Percentiles rank a stretch among this genome's conserved stretches.
Evolutionary conservation across 1,284 basidiomycete species (phyloP).

Genomic region (Inonotus obliquus): DNA sequence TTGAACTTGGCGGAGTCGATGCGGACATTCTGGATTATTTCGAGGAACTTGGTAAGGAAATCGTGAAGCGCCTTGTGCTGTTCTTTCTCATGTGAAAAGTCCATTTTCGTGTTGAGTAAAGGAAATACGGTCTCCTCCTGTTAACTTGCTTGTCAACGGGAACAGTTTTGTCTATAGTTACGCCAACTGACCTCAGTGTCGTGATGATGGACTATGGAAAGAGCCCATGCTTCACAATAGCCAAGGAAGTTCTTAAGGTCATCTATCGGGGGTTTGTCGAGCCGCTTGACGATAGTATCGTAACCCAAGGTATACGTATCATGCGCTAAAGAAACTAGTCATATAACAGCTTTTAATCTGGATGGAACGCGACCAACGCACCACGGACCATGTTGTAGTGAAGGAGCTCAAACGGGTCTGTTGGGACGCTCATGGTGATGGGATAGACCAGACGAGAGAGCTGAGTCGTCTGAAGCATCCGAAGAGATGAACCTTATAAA

Average conservation of each 20-base stretch:
- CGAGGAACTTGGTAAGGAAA: conserved; percentile 28
- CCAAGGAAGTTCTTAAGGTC: conserved; percentile 38
- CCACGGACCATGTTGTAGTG: conserved; percentile 25
- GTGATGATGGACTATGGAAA: conserved; percentile 30
- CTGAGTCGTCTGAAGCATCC: neutral
- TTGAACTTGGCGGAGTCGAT: conserved; percentile 28
- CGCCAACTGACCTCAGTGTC: conserved; percentile 27
- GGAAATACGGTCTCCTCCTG: conserved; percentile 34
- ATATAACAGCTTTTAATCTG: neutral
- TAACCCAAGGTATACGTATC: conserved; percentile 31
- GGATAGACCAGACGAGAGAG: neutral
- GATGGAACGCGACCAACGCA: conserved; percentile 1
- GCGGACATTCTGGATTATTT: conserved; percentile 24
- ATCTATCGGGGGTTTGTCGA: conserved; percentile 31
- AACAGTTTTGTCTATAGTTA: neutral
- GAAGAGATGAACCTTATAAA: no score
- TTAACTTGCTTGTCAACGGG: neutral
- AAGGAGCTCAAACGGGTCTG: conserved; percentile 20
- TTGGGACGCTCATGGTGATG: conserved; percentile 8
- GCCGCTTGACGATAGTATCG: conserved; percentile 29
- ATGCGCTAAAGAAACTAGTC: conserved; percentile 26
- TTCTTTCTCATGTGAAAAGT: conserved; percentile 32
- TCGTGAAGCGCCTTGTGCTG: conserved; percentile 34
- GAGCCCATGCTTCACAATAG: conserved; percentile 35
- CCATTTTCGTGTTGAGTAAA: conserved; percentile 32